These are phyloP conservation scores for Boletus rubroflammeus DNA, from an alignment of 768 basidiomycete genomes.

Conservation along the genomic window DNA sequence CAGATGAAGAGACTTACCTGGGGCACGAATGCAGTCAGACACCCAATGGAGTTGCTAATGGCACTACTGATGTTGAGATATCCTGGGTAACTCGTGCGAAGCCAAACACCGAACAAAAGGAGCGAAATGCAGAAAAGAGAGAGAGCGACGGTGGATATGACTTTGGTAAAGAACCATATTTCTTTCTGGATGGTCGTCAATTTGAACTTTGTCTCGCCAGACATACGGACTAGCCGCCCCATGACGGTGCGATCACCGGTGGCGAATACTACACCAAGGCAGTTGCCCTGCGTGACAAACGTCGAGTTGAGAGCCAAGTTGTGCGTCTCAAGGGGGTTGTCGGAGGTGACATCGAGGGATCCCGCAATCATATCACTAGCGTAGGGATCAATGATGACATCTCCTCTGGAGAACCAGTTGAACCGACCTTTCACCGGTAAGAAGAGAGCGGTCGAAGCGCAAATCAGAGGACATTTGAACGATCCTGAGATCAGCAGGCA, in stretches of 20 bases:
- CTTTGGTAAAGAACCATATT: slow-evolving; percentile 51
- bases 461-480: slow-evolving; percentile 50
- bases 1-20: slow-evolving; percentile 23
- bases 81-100: slow-evolving; percentile 32
- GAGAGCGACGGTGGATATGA: slow-evolving; percentile 42
- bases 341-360: slow-evolving; percentile 43
- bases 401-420: background rate
- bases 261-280: slow-evolving; percentile 40
- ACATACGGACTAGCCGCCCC: slow-evolving; percentile 56
- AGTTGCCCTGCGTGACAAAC: slow-evolving; percentile 40
- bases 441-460: slow-evolving; percentile 49
- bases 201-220: slow-evolving; percentile 43
- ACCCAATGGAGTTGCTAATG: slow-evolving; percentile 39
- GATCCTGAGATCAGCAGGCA: slow-evolving; percentile 58
- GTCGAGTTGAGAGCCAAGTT: slow-evolving; percentile 49
- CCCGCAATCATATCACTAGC: slow-evolving; percentile 42
- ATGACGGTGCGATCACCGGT: slow-evolving; percentile 44
- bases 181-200: slow-evolving; percentile 47
- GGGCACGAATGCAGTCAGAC: slow-evolving; percentile 40
- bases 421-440: slow-evolving; percentile 46
- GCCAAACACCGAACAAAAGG: slow-evolving; percentile 43
- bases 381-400: background rate
- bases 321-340: slow-evolving; percentile 46
- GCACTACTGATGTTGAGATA: slow-evolving; percentile 34
- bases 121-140: slow-evolving; percentile 41